Base-by-base conservation (phyloP, 352 stramenopile genomes). In the Phytophthora podocarpi region DNA sequence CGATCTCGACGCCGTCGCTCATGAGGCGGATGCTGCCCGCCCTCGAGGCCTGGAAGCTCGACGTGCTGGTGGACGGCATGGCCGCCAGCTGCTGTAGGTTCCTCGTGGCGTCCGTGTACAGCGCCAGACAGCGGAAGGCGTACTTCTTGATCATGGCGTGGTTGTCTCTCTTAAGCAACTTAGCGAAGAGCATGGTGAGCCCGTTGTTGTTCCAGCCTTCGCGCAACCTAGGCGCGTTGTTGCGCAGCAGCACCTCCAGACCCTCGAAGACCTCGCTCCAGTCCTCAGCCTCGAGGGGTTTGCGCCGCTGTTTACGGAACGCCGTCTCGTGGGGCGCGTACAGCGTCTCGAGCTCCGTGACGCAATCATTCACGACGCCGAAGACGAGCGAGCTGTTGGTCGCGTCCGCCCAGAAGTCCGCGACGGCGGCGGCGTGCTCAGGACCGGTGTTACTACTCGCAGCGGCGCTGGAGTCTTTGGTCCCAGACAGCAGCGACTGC, bases 141-240 rank as follows among this genome's bases (percentile, higher is more conserved):
- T 96, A 96, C 53, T 96, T 95, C 60, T 95, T 96, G 65, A 96
- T 95, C 31, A 94, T 83, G 5, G 84, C 74, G 53, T 95, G 84
- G 74, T 96, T 95, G 58, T 95, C 87, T 52, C 82, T 70, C 60
- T 90, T 88, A 20, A 95, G 73, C 30, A 96, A 59, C 67, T 96
- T 96, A 23, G 81, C 70, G 56, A 96, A 95, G 11, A 96, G 77
- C 63, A 90, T 73, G 2, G 87, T 84, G 43, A 96, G 85, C 1
- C 84, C 80, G 36, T 88, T 85, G 52, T 82, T 86, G 60, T 94
- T 89, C 87, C 87, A 96, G 1, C 85, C 87, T 3, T 91, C 85
- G 39, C 85, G 72, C 39, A 96, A 75, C 18, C 85, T 59, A 23
- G 64, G 30, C 16, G 81, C 72, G 49, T 92, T 95, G 51, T 87